Percentiles rank a stretch among this genome's conserved stretches.
These are phyloP conservation scores for Trypanosomatidae sp. DNA, from an alignment of 208 protist genomes.

Conservation along the genomic window DNA sequence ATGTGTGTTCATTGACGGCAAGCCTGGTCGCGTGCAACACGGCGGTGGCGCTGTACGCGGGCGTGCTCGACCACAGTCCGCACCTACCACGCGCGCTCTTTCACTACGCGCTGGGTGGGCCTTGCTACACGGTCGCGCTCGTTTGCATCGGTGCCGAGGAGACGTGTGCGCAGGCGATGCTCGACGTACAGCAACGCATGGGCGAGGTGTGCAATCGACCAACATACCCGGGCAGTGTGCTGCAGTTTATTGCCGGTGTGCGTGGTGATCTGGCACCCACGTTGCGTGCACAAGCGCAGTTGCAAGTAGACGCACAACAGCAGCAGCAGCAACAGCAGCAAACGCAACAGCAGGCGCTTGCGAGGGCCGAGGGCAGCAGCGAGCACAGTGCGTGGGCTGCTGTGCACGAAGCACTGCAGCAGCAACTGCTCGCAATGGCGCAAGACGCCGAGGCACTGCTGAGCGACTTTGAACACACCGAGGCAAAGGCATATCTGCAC, in stretches of 20 bases:
- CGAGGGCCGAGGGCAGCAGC: slow-evolving; percentile 20
- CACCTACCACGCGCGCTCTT: slow-evolving; percentile 57
- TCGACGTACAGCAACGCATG: slow-evolving; percentile 44
- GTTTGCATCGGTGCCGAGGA: slow-evolving; percentile 55
- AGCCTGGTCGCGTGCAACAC: slow-evolving; percentile 60
- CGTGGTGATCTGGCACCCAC: slow-evolving; percentile 36
- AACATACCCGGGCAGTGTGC: slow-evolving; percentile 55
- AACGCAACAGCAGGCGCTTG: slow-evolving; percentile 30
- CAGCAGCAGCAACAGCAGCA: slow-evolving; percentile 9
- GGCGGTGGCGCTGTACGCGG: slow-evolving; percentile 48
- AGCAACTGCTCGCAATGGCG: no score
- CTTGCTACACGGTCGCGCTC: slow-evolving; percentile 64
- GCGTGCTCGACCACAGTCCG: slow-evolving; percentile 47
- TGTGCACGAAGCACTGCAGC: no score
- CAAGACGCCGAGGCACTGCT: slow-evolving; percentile 58
- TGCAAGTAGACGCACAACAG: no score
- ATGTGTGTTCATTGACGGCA: slow-evolving; percentile 50
- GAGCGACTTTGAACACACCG: slow-evolving; percentile 46
- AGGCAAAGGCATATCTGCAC: slow-evolving; percentile 70
- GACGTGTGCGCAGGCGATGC: slow-evolving; percentile 44
- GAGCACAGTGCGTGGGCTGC: no score
- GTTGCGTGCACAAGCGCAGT: slow-evolving; percentile 29
- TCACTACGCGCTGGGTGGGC: slow-evolving; percentile 71
- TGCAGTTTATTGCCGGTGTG: slow-evolving; percentile 57
- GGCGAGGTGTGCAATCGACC: slow-evolving; percentile 48